Evolutionary conservation across 2,329 filamentous ascomycete genomes (phyloP).

Genomic region (Colletotrichum musicola): DNA sequence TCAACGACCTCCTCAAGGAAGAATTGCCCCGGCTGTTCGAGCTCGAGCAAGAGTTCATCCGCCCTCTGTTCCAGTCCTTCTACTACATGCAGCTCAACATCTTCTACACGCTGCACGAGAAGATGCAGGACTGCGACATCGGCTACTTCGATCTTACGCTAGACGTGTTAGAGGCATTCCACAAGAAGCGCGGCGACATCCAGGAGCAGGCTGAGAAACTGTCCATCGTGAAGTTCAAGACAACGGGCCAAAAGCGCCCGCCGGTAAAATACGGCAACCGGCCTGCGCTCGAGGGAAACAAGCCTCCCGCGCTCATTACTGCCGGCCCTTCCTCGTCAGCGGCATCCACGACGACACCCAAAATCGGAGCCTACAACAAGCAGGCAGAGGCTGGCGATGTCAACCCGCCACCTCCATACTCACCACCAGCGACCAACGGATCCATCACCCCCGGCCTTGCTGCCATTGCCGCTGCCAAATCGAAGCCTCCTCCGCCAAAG

Average conservation of each 20-base stretch:
- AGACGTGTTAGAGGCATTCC: conserved; percentile 92
- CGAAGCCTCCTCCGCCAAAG: conserved; percentile 79
- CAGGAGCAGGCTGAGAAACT: conserved; percentile 87
- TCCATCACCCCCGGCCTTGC: conserved; percentile 56
- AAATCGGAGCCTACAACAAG: conserved; percentile 51
- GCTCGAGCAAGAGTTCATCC: conserved; percentile 94
- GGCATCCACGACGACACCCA: conserved; percentile 42
- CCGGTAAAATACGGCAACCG: conserved; percentile 69
- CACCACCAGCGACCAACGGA: conserved; percentile 53
- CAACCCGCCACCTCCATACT: conserved; percentile 80
- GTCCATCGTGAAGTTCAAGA: conserved; percentile 91
- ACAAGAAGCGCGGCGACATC: conserved; percentile 88
- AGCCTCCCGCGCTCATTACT: conserved; percentile 64
- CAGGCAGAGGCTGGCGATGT: conserved; percentile 60
- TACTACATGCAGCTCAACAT: conserved; percentile 99
- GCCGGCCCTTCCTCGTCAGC: conserved; percentile 57
- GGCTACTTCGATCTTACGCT: conserved; percentile 95
- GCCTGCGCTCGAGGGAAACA: conserved; percentile 62
- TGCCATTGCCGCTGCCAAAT: conserved; percentile 65
- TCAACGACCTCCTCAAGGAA: conserved; percentile 96
- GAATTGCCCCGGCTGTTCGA: conserved; percentile 92
- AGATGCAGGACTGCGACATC: conserved; percentile 97
- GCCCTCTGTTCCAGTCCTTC: conserved; percentile 97
- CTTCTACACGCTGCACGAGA: conserved; percentile 97
- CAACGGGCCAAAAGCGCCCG: conserved; percentile 77